Conservation (phyloP, 2,329 filamentous ascomycete genomes). For the Cladorrhinum sp. region DNA sequence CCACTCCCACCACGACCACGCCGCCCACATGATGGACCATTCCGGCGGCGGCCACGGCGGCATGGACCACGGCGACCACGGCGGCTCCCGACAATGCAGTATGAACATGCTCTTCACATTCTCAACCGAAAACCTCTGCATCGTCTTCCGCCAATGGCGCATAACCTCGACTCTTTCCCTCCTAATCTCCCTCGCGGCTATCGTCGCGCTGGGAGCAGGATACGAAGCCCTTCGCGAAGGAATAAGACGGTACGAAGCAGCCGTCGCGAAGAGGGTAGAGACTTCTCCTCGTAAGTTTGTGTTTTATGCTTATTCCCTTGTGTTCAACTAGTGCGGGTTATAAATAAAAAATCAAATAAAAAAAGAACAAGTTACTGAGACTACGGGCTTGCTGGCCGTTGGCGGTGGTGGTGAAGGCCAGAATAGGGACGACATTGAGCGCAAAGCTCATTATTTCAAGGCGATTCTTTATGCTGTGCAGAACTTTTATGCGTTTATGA, state of each 20-base stretch:
- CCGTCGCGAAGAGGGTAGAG: conserved; percentile 46
- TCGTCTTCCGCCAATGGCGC: conserved; percentile 91
- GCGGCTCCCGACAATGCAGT: conserved; percentile 64
- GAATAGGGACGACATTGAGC: conserved; percentile 57
- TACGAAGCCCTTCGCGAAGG: conserved; percentile 85
- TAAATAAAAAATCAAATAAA: too few species aligned
- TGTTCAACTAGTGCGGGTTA: too few species aligned
- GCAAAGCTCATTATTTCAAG: conserved; percentile 73
- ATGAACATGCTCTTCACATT: conserved; percentile 99
- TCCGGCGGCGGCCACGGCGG: conserved; percentile 35
- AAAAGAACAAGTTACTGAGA: conserved; percentile 62
- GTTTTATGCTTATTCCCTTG: conserved; percentile 4
- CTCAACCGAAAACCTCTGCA: conserved; percentile 90
- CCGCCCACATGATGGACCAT: conserved; percentile 45
- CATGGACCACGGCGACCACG: conserved; percentile 42
- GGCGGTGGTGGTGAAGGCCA: too few species aligned
- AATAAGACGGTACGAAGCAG: conserved; percentile 72
- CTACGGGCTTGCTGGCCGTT: conserved; percentile 56
- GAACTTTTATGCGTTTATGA: conserved; percentile 98
- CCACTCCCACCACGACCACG: conserved; percentile 40
- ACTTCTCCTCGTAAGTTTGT: conserved; percentile 50
- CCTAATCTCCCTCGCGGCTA: conserved; percentile 74
- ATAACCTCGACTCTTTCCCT: conserved; percentile 71
- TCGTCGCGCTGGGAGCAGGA: conserved; percentile 80
- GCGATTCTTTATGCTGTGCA: conserved; percentile 83